These are phyloP conservation scores for Trichophyton benhamiae DNA, from an alignment of 2,329 filamentous ascomycete species.

Conservation along the genomic window DNA sequence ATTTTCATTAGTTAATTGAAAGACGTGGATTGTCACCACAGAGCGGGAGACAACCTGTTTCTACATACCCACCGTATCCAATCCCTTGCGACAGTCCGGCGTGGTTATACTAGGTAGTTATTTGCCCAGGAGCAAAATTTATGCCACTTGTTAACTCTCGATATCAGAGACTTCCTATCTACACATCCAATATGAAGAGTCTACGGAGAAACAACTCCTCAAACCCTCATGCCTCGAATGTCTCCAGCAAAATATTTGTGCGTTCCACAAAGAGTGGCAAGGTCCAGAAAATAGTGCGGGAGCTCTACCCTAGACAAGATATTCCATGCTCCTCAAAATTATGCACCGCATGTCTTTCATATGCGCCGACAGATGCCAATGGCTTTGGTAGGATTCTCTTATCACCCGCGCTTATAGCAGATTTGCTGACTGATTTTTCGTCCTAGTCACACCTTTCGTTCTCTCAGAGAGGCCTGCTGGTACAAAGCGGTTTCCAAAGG, in stretches of 20 bases:
- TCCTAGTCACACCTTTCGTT: constrained; percentile 62
- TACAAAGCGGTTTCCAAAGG: constrained; percentile 67
- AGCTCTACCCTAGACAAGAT: constrained; percentile 89
- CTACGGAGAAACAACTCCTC: constrained; percentile 45
- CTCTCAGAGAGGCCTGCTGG: constrained; percentile 80
- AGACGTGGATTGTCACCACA: no score
- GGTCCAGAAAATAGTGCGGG: constrained; percentile 95
- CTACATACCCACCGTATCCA: background rate
- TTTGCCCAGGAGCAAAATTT: background rate
- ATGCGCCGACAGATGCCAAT: constrained; percentile 65
- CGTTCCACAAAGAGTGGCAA: constrained; percentile 90
- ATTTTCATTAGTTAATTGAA: background rate
- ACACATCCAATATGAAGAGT: constrained; percentile 43
- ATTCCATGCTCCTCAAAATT: constrained; percentile 93
- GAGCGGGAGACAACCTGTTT: no score
- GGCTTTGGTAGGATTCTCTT: constrained; percentile 50
- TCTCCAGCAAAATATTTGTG: constrained; percentile 92
- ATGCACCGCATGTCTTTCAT: constrained; percentile 61
- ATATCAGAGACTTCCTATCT: background rate
- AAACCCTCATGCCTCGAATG: constrained; percentile 52
- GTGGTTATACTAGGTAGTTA: background rate
- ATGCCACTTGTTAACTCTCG: background rate
- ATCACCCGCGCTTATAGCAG: background rate
- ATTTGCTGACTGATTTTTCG: background rate
- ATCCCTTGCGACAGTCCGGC: background rate